These are phyloP conservation scores for Serendipita sp. DNA, from an alignment of 768 basidiomycete species.

Conservation along the genomic window DNA sequence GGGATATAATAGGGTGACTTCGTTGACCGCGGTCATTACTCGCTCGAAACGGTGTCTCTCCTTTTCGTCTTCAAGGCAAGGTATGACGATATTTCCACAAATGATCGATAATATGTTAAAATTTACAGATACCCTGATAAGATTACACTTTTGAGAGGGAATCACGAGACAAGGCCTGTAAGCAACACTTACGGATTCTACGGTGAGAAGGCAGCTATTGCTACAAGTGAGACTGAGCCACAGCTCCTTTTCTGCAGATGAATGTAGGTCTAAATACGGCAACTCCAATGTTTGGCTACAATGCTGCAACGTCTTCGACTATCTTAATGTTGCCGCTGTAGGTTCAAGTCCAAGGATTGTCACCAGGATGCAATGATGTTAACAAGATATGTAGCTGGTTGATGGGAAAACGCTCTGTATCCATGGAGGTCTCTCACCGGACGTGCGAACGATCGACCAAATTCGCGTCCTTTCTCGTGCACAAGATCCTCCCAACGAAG, in stretches of 20 bases:
- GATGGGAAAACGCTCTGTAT: conserved; percentile 96
- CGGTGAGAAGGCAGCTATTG: neutral
- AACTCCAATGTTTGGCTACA: conserved; percentile 90
- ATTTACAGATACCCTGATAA: conserved; percentile 77
- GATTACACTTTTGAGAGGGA: conserved; percentile 91
- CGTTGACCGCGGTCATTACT: conserved; percentile 94
- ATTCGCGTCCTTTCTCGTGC: conserved; percentile 27
- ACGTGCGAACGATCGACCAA: conserved; percentile 74
- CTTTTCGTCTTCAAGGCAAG: conserved; percentile 74
- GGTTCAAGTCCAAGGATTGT: neutral
- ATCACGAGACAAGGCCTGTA: conserved; percentile 95
- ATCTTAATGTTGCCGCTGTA: conserved; percentile 82
- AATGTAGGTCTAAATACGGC: conserved; percentile 93
- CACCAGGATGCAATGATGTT: neutral
- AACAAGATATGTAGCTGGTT: conserved; percentile 25
- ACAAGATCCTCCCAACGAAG: conserved; percentile 2
- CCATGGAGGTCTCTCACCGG: conserved; percentile 89
- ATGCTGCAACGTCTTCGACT: conserved; percentile 98
- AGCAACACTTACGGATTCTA: conserved; percentile 49
- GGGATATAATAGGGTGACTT: conserved; percentile 39
- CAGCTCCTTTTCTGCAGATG: conserved; percentile 53
- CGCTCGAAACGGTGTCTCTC: conserved; percentile 89
- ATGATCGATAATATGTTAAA: neutral
- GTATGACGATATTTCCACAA: neutral
- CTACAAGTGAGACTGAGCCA: conserved; percentile 42